These are phyloP conservation scores for Lasiodiplodia gonubiensis DNA, from an alignment of 2,329 filamentous ascomycete genomes.

Conservation along the genomic window DNA sequence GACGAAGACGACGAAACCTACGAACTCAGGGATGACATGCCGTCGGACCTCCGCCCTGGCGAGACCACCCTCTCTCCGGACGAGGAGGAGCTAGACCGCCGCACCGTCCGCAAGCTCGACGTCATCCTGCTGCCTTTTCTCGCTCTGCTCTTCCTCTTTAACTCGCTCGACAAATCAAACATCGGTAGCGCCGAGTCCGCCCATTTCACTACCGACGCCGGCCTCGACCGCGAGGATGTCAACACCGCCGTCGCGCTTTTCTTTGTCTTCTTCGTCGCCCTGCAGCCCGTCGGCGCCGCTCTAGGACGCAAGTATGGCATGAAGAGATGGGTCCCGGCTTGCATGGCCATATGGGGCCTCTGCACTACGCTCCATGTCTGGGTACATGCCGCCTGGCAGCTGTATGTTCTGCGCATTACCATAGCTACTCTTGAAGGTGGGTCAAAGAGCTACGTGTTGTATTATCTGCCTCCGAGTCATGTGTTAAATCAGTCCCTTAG, in stretches of 20 bases:
- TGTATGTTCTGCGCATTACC: conserved; percentile 52
- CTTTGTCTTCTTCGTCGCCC: conserved; percentile 64
- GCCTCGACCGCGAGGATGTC: conserved; percentile 57
- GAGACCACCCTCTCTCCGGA: conserved; percentile 1
- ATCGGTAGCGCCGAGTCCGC: conserved; percentile 63
- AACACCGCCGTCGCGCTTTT: conserved; percentile 63
- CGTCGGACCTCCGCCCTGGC: conserved; percentile 25
- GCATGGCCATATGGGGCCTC: conserved; percentile 62
- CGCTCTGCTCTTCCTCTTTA: conserved; percentile 58
- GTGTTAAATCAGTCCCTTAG: conserved; percentile 36
- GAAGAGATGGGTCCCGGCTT: conserved; percentile 61
- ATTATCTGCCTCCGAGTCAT: not conserved
- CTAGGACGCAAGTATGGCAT: conserved; percentile 64
- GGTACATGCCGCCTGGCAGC: conserved; percentile 54
- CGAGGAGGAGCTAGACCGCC: conserved; percentile 36
- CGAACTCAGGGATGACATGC: conserved; percentile 20
- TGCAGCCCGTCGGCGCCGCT: conserved; percentile 63
- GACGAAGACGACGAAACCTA: conserved; percentile 6
- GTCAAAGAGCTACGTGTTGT: conserved; percentile 15
- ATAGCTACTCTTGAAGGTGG: conserved; percentile 56
- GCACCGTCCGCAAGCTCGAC: conserved; percentile 57
- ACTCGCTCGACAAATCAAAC: conserved; percentile 60
- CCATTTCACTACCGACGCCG: conserved; percentile 64
- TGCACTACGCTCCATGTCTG: conserved; percentile 56
- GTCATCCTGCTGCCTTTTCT: conserved; percentile 58